Percentiles rank a stretch among this genome's conserved stretches.
These are phyloP conservation scores for Talaromyces atroroseus DNA, from an alignment of 2,329 filamentous ascomycete genomes.

Conservation along the genomic window DNA sequence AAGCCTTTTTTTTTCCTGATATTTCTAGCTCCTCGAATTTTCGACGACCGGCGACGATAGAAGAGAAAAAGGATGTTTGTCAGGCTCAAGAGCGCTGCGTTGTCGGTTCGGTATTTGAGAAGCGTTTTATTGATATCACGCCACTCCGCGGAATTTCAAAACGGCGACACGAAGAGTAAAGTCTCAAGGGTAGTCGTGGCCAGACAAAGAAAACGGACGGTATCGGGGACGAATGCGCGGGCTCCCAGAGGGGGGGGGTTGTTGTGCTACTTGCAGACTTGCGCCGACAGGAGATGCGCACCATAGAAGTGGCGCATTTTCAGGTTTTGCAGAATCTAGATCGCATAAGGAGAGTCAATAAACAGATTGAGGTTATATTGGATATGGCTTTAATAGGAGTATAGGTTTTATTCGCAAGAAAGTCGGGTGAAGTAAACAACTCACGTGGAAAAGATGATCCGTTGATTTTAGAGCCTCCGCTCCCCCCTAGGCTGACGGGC, in stretches of 20 bases:
- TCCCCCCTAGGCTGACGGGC: not conserved
- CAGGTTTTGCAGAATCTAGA: slow-evolving; percentile 1
- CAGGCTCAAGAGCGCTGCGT: not conserved
- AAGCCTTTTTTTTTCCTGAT: not conserved
- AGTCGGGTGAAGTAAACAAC: not conserved
- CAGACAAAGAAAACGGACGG: slow-evolving; percentile 5
- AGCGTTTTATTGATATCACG: not conserved
- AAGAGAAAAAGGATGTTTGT: not conserved
- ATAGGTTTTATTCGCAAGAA: not conserved
- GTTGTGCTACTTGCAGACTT: slow-evolving; percentile 12
- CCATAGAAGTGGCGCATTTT: slow-evolving; percentile 15
- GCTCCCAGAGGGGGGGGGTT: not conserved
- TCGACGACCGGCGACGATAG: slow-evolving; percentile 14
- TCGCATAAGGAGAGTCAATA: not conserved
- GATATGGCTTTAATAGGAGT: not conserved
- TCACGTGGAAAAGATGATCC: not conserved
- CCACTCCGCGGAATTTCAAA: not conserved
- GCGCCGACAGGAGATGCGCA: slow-evolving; percentile 14
- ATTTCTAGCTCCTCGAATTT: not conserved
- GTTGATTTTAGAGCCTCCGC: slow-evolving; percentile 2
- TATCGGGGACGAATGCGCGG: slow-evolving; percentile 9
- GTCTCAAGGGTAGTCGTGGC: not conserved
- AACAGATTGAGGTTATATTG: no score
- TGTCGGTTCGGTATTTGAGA: not conserved
- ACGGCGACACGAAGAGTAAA: not conserved